These are phyloP conservation scores for Linanthus parryae DNA, from an alignment of 148 eudicot species.

Conservation along the genomic window DNA sequence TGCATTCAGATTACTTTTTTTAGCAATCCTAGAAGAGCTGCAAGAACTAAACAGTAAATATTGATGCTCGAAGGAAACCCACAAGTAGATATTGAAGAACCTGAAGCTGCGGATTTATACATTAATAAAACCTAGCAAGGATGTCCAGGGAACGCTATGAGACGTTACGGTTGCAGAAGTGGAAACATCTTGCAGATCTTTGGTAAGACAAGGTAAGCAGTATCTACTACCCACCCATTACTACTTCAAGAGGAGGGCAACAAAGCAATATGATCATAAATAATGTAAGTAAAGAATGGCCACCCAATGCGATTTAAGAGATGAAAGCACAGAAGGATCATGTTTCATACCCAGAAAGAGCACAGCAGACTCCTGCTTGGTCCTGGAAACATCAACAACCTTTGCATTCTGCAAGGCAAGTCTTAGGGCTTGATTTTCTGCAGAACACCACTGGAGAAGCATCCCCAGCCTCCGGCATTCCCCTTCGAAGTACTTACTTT, in stretches of 20 bases:
- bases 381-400: constrained; percentile 62
- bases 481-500: constrained; percentile 77
- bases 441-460: constrained; percentile 73
- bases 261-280: background rate
- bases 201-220: too few species aligned
- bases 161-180: background rate
- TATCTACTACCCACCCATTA: too few species aligned
- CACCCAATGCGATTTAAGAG: too few species aligned
- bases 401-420: constrained; percentile 60
- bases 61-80: too few species aligned
- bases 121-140: background rate
- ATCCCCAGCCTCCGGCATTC: constrained; percentile 85
- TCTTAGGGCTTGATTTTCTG: constrained; percentile 86
- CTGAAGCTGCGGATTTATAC: background rate
- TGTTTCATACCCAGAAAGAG: constrained; percentile 82
- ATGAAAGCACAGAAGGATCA: background rate
- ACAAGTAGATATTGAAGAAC: background rate
- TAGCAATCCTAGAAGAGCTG: too few species aligned
- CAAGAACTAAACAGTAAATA: too few species aligned
- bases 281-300: constrained; percentile 1
- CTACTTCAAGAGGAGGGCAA: too few species aligned
- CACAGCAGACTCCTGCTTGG: constrained; percentile 99
- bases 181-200: too few species aligned
- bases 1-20: too few species aligned
- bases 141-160: background rate